Evolutionary conservation across 148 eudicot species (phyloP).

Genomic region (Nepenthes gracilis): DNA sequence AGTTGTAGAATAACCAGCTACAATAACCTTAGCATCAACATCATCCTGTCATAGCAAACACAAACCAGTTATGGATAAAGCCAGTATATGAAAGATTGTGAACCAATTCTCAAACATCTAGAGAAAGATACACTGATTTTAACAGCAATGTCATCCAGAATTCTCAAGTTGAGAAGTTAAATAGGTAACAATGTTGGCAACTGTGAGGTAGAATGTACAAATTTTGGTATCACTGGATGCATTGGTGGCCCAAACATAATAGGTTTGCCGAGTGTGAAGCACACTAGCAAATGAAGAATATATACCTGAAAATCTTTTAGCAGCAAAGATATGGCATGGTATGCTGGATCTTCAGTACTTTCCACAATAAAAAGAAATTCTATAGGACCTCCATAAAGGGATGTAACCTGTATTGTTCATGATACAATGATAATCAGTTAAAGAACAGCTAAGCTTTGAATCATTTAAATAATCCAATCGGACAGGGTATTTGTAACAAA

Average conservation of each 20-base stretch:
- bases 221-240: not conserved
- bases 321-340: constrained; percentile 54
- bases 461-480: no score
- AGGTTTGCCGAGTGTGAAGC: not conserved
- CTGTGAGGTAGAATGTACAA: not conserved
- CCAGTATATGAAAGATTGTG: not conserved
- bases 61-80: constrained; percentile 1
- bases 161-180: not conserved
- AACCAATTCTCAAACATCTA: constrained; percentile 2
- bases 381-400: constrained; percentile 78
- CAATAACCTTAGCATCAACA: constrained; percentile 65
- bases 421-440: not conserved
- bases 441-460: no score
- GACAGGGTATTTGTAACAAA: no score
- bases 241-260: not conserved
- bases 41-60: constrained; percentile 49
- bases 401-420: constrained; percentile 54
- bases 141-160: not conserved
- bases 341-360: constrained; percentile 84
- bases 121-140: not conserved
- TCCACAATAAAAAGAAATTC: constrained; percentile 87
- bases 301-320: constrained; percentile 60
- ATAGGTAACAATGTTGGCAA: not conserved
- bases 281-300: constrained; percentile 1
- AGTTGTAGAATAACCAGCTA: constrained; percentile 91